phyloP scores from a whole-genome alignment of 805 yeast species.

The Kodamaea leandrae region DNA sequence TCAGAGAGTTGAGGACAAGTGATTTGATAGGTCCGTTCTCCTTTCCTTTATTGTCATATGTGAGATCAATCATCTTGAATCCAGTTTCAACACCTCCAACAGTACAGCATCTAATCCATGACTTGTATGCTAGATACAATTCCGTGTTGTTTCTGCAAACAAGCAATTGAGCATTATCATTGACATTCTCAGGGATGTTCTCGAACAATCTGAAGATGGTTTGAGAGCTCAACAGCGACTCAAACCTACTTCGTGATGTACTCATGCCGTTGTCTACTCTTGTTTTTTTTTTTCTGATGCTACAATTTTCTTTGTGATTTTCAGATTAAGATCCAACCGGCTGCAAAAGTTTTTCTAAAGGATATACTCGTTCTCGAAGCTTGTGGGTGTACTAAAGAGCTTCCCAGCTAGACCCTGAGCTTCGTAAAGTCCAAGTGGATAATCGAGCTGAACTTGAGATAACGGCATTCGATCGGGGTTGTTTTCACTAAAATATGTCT shows the following conservation, averaged over 20 bases:
- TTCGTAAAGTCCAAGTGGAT: background rate
- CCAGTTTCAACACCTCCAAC: constrained; percentile 19
- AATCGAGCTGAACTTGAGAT: background rate
- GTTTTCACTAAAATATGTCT: background rate
- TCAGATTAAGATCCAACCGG: background rate
- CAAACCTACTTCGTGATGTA: background rate
- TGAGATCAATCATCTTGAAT: constrained; percentile 21
- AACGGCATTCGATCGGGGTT: background rate
- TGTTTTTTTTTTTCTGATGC: background rate
- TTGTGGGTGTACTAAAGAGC: background rate
- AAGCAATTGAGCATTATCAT: background rate
- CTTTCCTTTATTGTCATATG: constrained; percentile 1
- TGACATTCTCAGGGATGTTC: background rate
- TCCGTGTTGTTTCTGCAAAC: constrained; percentile 17
- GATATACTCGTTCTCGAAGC: background rate
- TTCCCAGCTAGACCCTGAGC: background rate
- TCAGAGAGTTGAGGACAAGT: constrained; percentile 38
- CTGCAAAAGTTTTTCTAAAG: background rate
- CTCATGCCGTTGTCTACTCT: background rate
- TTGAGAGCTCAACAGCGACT: background rate
- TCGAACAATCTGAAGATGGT: background rate
- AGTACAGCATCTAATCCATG: constrained; percentile 30
- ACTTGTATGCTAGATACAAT: constrained; percentile 31
- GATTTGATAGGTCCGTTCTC: constrained; percentile 29
- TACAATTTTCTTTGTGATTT: background rate